Conservation (phyloP, 148 eudicot species). For the Bassia scoparia region DNA sequence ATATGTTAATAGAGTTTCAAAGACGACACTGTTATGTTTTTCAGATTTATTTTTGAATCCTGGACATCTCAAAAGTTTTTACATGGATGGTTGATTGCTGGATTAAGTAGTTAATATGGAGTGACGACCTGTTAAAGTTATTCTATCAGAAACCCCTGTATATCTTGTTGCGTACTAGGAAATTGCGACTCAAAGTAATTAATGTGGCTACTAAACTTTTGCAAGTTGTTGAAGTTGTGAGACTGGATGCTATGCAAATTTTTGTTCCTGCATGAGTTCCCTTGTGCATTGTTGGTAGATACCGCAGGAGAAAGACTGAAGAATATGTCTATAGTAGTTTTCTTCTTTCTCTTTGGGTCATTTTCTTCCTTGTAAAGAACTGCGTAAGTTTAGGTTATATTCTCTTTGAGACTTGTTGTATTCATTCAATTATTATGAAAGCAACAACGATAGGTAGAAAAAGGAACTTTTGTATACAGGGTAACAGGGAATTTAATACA, state of each 20-base stretch:
- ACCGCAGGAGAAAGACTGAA: not conserved
- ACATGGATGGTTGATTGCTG: too few relatives aligned
- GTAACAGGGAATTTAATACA: not conserved
- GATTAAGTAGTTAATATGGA: too few relatives aligned
- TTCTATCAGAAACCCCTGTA: too few relatives aligned
- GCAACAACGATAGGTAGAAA: not conserved
- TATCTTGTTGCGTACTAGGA: not conserved
- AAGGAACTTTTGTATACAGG: not conserved
- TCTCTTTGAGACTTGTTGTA: not conserved
- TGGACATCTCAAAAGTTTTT: too few relatives aligned
- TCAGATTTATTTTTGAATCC: too few relatives aligned
- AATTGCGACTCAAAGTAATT: not conserved
- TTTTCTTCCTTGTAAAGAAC: not conserved
- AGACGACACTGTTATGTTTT: too few relatives aligned
- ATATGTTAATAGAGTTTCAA: too few relatives aligned
- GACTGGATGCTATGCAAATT: not conserved
- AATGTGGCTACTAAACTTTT: not conserved
- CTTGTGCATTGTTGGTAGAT: not conserved
- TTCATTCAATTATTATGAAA: not conserved
- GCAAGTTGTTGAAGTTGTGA: not conserved
- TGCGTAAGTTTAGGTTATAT: not conserved
- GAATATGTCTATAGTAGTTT: constrained; percentile 4
- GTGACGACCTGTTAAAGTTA: too few relatives aligned
- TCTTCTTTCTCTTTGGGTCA: not conserved
- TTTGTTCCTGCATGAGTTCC: constrained; percentile 2